These are phyloP conservation scores for Citrus sp. DNA, from an alignment of 345 rosid genomes.

Conservation along the genomic window DNA sequence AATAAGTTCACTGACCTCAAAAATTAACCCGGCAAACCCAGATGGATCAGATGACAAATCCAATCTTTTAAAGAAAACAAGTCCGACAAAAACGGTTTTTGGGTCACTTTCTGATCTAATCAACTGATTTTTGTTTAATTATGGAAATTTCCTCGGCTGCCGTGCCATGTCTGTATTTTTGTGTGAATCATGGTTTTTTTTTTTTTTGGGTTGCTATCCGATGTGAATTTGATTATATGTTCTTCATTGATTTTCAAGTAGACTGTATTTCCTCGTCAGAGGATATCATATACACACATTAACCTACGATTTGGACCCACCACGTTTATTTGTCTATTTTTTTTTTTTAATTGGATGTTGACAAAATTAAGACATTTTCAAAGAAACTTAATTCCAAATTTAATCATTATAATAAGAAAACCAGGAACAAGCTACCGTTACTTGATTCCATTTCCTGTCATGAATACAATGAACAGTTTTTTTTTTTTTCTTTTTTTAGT, in stretches of 20 bases:
- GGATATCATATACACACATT: neutral
- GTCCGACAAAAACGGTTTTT: neutral
- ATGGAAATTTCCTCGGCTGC: slow-evolving; percentile 11
- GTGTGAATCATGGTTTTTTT: neutral
- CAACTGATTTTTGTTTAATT: neutral
- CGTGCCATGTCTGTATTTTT: neutral
- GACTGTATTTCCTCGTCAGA: neutral
- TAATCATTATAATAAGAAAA: too few species aligned
- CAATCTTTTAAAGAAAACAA: neutral
- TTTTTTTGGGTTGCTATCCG: neutral
- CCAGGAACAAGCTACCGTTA: neutral
- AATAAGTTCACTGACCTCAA: slow-evolving; percentile 5
- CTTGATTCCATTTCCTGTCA: neutral
- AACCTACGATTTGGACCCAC: neutral
- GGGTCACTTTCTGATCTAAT: slow-evolving; percentile 6
- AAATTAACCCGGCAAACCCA: neutral
- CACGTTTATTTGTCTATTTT: neutral
- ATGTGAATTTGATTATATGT: neutral
- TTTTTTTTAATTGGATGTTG: neutral
- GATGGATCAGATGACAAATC: neutral
- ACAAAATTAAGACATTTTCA: neutral
- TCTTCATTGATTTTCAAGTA: neutral
- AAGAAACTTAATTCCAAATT: neutral
- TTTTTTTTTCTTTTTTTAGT: too few species aligned
- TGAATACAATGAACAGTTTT: neutral